These are phyloP conservation scores for Akanthomyces dipterigenus DNA, from an alignment of 2,329 filamentous ascomycete species.

Conservation along the genomic window DNA sequence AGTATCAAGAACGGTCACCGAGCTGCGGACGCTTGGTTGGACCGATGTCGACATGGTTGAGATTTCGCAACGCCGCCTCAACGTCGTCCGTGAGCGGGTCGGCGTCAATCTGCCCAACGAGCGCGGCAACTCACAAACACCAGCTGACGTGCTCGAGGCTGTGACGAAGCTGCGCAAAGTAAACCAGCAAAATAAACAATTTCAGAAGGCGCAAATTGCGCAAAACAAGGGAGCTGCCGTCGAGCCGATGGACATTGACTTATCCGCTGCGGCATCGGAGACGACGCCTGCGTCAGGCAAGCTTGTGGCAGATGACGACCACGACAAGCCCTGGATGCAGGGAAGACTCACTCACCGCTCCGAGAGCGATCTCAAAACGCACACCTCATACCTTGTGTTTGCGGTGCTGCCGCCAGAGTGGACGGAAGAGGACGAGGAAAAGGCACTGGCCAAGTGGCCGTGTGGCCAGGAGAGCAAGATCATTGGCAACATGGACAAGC, in stretches of 20 bases:
- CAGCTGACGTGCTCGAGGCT: slow-evolving; percentile 74
- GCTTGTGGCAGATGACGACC: slow-evolving; percentile 18
- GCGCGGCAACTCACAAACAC: slow-evolving; percentile 61
- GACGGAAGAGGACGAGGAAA: slow-evolving; percentile 73
- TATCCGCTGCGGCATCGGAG: slow-evolving; percentile 20
- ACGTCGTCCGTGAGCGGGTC: slow-evolving; percentile 74
- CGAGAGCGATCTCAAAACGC: slow-evolving; percentile 86
- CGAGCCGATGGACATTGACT: slow-evolving; percentile 33
- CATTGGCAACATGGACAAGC: slow-evolving; percentile 48
- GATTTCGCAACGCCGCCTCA: slow-evolving; percentile 69
- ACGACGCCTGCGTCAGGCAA: slow-evolving; percentile 19
- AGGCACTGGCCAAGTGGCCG: slow-evolving; percentile 58
- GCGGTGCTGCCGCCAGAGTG: slow-evolving; percentile 82
- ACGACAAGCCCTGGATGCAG: slow-evolving; percentile 59
- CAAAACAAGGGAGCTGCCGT: slow-evolving; percentile 21
- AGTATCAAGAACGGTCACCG: slow-evolving; percentile 76
- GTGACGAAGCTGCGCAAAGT: slow-evolving; percentile 65
- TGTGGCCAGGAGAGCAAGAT: slow-evolving; percentile 46
- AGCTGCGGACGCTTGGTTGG: slow-evolving; percentile 78
- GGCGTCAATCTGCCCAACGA: slow-evolving; percentile 61
- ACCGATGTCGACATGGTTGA: slow-evolving; percentile 91
- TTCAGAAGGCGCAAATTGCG: slow-evolving; percentile 40
- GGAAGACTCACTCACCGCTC: slow-evolving; percentile 73
- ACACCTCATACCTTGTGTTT: slow-evolving; percentile 96
- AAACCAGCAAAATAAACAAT: slow-evolving; percentile 61